These are phyloP conservation scores for Lotmaria passim DNA, from an alignment of 208 protist genomes.

Conservation along the genomic window DNA sequence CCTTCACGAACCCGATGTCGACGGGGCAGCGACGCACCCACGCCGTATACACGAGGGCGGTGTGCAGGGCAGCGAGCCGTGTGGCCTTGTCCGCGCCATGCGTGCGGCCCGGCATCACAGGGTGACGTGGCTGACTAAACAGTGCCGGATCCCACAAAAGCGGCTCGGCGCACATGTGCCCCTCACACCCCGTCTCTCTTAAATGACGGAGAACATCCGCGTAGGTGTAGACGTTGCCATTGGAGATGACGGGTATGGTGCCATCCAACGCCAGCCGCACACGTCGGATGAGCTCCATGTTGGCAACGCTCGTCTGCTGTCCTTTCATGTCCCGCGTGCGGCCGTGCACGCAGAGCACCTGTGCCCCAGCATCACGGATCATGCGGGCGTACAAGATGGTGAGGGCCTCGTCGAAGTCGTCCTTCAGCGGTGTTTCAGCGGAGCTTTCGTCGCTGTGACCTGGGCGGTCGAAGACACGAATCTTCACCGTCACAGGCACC, in stretches of 20 bases:
- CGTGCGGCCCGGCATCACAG: slow-evolving; percentile 39
- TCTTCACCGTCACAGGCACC: slow-evolving; percentile 93
- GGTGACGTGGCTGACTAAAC: slow-evolving; percentile 52
- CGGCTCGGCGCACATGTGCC: slow-evolving; percentile 89
- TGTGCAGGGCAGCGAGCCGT: slow-evolving; percentile 54
- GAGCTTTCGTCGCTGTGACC: neutral
- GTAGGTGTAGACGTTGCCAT: slow-evolving; percentile 85
- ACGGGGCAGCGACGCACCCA: slow-evolving; percentile 59
- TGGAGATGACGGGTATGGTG: slow-evolving; percentile 85
- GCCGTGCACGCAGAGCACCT: slow-evolving; percentile 88
- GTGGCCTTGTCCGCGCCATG: slow-evolving; percentile 42
- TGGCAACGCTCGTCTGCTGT: slow-evolving; percentile 61
- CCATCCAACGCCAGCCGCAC: slow-evolving; percentile 50
- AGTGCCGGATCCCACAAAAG: slow-evolving; percentile 87
- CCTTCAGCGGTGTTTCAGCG: slow-evolving; percentile 5
- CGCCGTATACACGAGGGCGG: slow-evolving; percentile 61
- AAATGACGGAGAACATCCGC: slow-evolving; percentile 69
- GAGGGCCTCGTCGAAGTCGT: slow-evolving; percentile 63
- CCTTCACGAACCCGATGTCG: slow-evolving; percentile 80
- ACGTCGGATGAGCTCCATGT: slow-evolving; percentile 70
- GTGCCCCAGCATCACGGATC: slow-evolving; percentile 81
- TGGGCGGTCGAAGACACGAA: slow-evolving; percentile 82
- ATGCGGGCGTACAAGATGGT: slow-evolving; percentile 89
- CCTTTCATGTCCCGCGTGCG: slow-evolving; percentile 87
- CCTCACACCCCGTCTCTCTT: slow-evolving; percentile 60